A percentile compares a stretch with the other conserved stretches of the same genome.
phyloP scores from a whole-genome alignment of 1,284 basidiomycete species.

The Cystobasidium pallidum region DNA sequence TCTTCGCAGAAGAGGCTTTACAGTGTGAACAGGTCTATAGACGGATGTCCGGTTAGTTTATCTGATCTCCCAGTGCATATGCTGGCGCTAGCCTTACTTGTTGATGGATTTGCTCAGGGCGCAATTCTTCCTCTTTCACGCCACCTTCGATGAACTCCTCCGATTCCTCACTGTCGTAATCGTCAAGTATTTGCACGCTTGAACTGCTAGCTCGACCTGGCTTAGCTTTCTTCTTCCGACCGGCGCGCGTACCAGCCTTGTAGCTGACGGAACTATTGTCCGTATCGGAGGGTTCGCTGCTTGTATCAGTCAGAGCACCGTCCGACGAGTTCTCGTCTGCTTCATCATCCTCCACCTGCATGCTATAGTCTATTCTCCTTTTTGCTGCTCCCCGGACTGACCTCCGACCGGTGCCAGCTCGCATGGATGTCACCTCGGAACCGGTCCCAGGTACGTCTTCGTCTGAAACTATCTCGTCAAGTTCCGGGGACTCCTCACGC shows the following conservation, averaged over 20 bases:
- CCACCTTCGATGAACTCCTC: neutral
- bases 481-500: neutral
- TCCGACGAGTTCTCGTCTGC: conserved; percentile 11
- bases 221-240: neutral
- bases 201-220: neutral
- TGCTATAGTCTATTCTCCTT: conserved; percentile 28
- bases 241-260: neutral
- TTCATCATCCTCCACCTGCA: conserved; percentile 14
- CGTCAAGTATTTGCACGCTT: neutral
- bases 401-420: neutral
- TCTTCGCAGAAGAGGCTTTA: conserved; percentile 30
- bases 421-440: neutral
- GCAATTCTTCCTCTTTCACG: neutral
- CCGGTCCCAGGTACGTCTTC: neutral
- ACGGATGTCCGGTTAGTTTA: no score
- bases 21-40: conserved; percentile 29
- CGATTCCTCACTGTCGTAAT: neutral
- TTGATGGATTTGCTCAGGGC: conserved; percentile 22
- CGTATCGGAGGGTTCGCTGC: neutral
- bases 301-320: neutral
- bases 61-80: no score
- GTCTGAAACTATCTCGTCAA: neutral
- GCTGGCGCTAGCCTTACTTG: conserved; percentile 16
- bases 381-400: conserved; percentile 16
- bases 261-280: neutral